Evolutionary conservation across 2,329 filamentous ascomycete genomes (phyloP), one percentile per base, ranked within the genome.

Genomic region (Colletotrichum navitas): DNA sequence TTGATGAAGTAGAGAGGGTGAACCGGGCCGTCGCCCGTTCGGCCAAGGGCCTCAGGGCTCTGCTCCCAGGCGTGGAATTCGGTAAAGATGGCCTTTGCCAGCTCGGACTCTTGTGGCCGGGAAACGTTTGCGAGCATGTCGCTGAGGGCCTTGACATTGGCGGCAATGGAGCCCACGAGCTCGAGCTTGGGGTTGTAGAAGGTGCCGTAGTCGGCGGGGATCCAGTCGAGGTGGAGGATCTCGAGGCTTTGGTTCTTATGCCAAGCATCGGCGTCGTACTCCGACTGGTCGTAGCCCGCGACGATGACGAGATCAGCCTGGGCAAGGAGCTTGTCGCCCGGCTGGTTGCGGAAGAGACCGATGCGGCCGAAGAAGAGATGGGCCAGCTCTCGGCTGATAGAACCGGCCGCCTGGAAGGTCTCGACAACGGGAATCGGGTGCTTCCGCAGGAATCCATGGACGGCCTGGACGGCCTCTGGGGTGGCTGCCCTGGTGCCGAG

Each of bases 361-460:
- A 86, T 81, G 5, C 84, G 78, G 12, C 84, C 84, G 73, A 81
- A 85, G 78, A 85, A 86, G 11, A 85, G 78, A 58, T 83, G 80
- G 1, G 80, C 79, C 10, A 85, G 78, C 29, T 84, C 81, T 66
- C 81, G 76, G 5, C 83, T 80, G 18, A 86, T 81, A 16, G 83
- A 83, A 10, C 84, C 84, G 1, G 84, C 84, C 1, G 84, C 84
- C 76, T 86, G 84, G 76, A 86, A 86, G 0, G 84, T 86, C 76
- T 86, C 84, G n/a, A 86, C 79, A 2, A 85, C 83, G 1, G 84
- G 83, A 10, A 85, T 79, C 0, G 82, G 82, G 72, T 81, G 79
- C 58, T 80, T 81, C 10, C 76, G 74, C 11, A 85, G 78, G 60
- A 86, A 81, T 0, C 78, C 75, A 12, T 83, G 83, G 12, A 85